Conservation (phyloP, 495 filamentous ascomycete species). For the Penicillium angulare region DNA sequence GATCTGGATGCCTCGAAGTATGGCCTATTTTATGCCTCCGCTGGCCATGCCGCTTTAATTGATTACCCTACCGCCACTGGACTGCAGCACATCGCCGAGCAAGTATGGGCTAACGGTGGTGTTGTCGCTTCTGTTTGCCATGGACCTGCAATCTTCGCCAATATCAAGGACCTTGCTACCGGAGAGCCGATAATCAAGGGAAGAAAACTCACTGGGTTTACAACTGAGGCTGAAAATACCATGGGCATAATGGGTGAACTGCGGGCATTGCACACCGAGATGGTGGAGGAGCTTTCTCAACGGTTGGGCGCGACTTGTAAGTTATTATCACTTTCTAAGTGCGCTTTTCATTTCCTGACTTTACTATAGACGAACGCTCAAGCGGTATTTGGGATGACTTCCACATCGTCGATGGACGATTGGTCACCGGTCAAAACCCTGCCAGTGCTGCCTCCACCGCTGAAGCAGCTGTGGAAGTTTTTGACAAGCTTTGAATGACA, state of each 20-base stretch:
- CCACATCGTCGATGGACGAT: conserved; percentile 48
- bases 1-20: conserved; percentile 33
- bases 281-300: conserved; percentile 36
- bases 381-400: conserved; percentile 48
- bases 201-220: conserved; percentile 44
- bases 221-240: conserved; percentile 38
- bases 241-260: conserved; percentile 37
- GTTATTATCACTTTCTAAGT: conserved; percentile 11
- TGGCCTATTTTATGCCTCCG: conserved; percentile 45
- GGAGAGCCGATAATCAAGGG: conserved; percentile 42
- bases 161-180: conserved; percentile 34
- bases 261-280: conserved; percentile 31
- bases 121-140: conserved; percentile 41
- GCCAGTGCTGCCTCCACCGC: conserved; percentile 54
- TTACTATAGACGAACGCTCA: conserved; percentile 31
- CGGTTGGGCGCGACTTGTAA: conserved; percentile 38
- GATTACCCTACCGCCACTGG: conserved; percentile 42
- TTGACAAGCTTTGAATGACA: conserved; percentile 18
- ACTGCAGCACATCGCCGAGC: conserved; percentile 37
- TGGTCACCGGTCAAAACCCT: conserved; percentile 73
- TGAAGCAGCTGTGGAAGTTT: conserved; percentile 42
- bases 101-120: conserved; percentile 40
- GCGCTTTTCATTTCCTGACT: conserved; percentile 3
- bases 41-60: conserved; percentile 45
- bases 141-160: conserved; percentile 44